Evolutionary conservation across 371 early-diverging fungal genomes (phyloP), one percentile per base, ranked within the genome.

Genomic region (Haplosporangium sp.): DNA sequence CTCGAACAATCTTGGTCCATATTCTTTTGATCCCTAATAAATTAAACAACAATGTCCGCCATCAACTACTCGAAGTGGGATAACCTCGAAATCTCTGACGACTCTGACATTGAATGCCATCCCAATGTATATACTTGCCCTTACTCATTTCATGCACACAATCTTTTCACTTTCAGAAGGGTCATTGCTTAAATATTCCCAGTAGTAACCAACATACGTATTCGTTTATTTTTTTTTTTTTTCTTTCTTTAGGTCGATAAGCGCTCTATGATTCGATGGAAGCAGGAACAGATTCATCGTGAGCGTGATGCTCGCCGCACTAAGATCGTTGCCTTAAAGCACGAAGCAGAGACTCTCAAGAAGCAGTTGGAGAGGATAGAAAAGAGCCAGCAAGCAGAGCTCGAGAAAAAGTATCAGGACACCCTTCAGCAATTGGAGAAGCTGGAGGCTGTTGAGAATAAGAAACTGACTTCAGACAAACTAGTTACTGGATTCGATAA

Each of bases 41-140:
- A 27, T 34, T 35, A 15, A 55, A 55, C 55, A 10, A 55, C 10
- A 55, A 79, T 81, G 82, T 81, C 82, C 38, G 76, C 84, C 58
- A 82, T 94, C 64, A 89, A 92, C 84, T 98, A 98, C 84, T 92
- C 94, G 83, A 96, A 97, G 86, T 98, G 98, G 98, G 97, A 98
- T 84, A 94, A 94, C 65, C 91, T 98, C 55, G 98, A 98, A 83
- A 87, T 98, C 50, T 95, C 95, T 20, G 98, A 98, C 85, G 98
- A 98, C 85, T 96, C 96, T 44, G 98, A 98, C 81, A 94, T 98
- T 76, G 98, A 98, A 82, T 89, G 89, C 38, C 96, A 96, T 86
- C 98, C 98, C 34, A 97, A 98, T 71, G 96, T 98, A 81, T 34
- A 13, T 3, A 44, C 15, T 17, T 19, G 4, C 45, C 9, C 15